Base-by-base conservation (phyloP, 106 monocot genomes). In the Alisma plantagoaquatica region DNA sequence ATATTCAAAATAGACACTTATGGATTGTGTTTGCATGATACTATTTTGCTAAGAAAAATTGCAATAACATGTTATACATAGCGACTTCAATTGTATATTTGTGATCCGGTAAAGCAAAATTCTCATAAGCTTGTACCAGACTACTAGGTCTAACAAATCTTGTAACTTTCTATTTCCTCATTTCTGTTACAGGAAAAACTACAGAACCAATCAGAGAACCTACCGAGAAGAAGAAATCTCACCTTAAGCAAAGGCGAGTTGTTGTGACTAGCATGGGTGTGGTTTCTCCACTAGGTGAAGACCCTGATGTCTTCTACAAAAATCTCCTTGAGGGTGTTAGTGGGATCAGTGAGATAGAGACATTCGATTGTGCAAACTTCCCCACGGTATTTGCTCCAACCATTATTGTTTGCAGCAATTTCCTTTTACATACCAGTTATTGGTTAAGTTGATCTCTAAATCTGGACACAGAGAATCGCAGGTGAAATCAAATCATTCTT, bases 251-350 rank as follows among this genome's bases (percentile, higher is more conserved):
- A 46, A 75, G 96, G 57, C 75, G 84, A 44, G 96, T 96, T 51
- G 96, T 79, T 25, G 89, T 96, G 29, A 96, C 96, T 30, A 89
- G 96, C 29, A 81, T 96, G 88, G 96, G 96, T 30, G 81, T 96
- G 14, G 96, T 89, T 38, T 76, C 78, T 56, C 79, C 96, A 29
- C 59, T 96, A 52, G 96, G 96, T 23, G 81, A 96, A 60, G 96
- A 96, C 43, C 76, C 81, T 2, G 84, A 89, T 56, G 70, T 56
- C 7, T 74, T 74, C 51, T 74, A 74, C 31, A 35, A 68, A 47
- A 74, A 74, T 57, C 74, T 74, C 43, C 68, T 74, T 43, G 62
- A 68, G 14, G 74, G 74, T 43, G 57, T 54, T 26, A 74, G 74
- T 35, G 74, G 74, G 14, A 79, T 86, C 38, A 79, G 79, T 45